These are phyloP conservation scores for Senna siamea DNA, from an alignment of 306 rosid species.

Conservation along the genomic window DNA sequence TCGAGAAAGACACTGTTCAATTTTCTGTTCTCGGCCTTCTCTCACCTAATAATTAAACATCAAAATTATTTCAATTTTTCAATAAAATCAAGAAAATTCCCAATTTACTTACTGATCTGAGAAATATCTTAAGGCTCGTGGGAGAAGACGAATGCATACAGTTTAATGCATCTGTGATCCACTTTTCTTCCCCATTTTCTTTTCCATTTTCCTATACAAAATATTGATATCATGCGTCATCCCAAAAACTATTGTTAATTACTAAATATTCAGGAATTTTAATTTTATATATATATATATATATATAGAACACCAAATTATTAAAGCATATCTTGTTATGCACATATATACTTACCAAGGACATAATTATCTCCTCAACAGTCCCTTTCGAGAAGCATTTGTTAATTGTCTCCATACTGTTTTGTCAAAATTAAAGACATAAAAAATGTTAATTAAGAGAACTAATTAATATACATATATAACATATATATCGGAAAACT, in stretches of 20 bases:
- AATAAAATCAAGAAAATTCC: no score
- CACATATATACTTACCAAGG: constrained; percentile 27
- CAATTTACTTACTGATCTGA: not conserved
- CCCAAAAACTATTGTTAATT: no score
- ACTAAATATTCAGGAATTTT: no score
- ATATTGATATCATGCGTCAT: no score
- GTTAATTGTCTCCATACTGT: constrained; percentile 34
- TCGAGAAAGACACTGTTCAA: not conserved
- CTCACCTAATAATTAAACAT: not conserved
- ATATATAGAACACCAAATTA: no score
- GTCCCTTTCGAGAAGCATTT: constrained; percentile 38
- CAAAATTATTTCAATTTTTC: no score
- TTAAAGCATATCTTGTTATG: not conserved
- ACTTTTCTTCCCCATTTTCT: not conserved
- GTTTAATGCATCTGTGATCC: not conserved
- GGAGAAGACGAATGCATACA: not conserved
- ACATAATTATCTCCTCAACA: constrained; percentile 36
- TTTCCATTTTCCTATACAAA: no score
- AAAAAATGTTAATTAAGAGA: no score
- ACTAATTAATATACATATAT: no score
- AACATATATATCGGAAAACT: no score
- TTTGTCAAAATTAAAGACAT: not conserved
- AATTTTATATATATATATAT: no score
- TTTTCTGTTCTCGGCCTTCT: not conserved
- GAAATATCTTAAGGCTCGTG: not conserved